Conservation (phyloP, 2,329 filamentous ascomycete genomes). For the Aureobasidium sp. region DNA sequence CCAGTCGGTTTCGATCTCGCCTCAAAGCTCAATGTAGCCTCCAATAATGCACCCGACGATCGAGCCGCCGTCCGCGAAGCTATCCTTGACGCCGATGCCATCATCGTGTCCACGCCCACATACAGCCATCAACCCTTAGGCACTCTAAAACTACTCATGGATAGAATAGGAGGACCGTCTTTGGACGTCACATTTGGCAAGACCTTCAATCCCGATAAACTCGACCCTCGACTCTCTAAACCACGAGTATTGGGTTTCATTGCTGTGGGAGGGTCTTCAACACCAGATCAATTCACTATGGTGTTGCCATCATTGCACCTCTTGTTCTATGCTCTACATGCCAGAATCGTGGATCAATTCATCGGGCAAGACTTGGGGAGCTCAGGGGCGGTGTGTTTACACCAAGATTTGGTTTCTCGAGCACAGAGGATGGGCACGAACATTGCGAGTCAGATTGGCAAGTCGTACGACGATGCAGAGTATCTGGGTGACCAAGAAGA, state of each 20-base stretch:
- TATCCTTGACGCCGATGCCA: conserved; percentile 14
- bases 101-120: conserved; percentile 11
- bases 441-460: conserved; percentile 12
- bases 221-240: conserved; percentile 8
- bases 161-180: conserved; percentile 9
- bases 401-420: not conserved
- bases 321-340: conserved; percentile 12
- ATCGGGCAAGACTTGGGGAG: not conserved
- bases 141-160: conserved; percentile 13
- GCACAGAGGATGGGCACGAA: not conserved
- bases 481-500: conserved; percentile 7
- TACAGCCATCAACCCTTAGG: conserved; percentile 14
- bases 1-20: not conserved
- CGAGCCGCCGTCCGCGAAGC: conserved; percentile 13
- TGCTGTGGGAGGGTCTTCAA: conserved; percentile 10
- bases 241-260: conserved; percentile 12
- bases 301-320: conserved; percentile 12
- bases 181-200: conserved; percentile 5
- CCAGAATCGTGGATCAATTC: conserved; percentile 11
- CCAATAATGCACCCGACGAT: conserved; percentile 13
- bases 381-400: not conserved
- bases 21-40: not conserved
- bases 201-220: not conserved
- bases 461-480: conserved; percentile 9
- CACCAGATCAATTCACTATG: conserved; percentile 11